Conservation (phyloP, 2,329 filamentous ascomycete species). For the Xylaria sp. region DNA sequence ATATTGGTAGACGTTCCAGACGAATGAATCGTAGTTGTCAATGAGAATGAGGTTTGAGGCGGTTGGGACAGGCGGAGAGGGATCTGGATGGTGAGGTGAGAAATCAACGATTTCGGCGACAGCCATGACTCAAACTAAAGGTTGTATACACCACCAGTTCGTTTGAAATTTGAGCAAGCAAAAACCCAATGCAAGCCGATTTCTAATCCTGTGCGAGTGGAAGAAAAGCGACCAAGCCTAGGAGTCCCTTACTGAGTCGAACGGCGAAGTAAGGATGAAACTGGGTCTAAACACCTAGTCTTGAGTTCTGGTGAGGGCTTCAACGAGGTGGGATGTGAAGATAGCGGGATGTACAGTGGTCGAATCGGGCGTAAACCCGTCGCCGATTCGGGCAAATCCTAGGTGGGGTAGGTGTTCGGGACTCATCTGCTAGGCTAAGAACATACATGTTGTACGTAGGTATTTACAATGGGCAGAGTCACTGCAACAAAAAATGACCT, state of each 20-base stretch:
- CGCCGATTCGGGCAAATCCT: slow-evolving; percentile 34
- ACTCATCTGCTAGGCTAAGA: background rate
- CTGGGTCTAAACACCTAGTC: background rate
- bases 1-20: slow-evolving; percentile 99
- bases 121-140: slow-evolving; percentile 55
- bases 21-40: slow-evolving; percentile 99
- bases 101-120: slow-evolving; percentile 73
- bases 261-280: background rate
- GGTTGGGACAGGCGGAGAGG: slow-evolving; percentile 76
- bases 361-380: slow-evolving; percentile 14
- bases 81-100: slow-evolving; percentile 85
- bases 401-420: slow-evolving; percentile 17
- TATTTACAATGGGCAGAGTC: too few relatives aligned
- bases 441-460: too few relatives aligned
- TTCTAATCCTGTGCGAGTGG: background rate
- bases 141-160: background rate
- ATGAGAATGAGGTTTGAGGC: slow-evolving; percentile 94
- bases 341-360: slow-evolving; percentile 17
- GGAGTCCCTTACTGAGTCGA: background rate
- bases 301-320: background rate
- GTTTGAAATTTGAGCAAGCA: slow-evolving; percentile 3
- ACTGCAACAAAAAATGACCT: too few relatives aligned
- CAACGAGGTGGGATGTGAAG: slow-evolving; percentile 1
- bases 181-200: background rate
- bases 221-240: background rate